These are phyloP conservation scores for Candida lessepsii DNA, from an alignment of 805 yeast species.

Conservation along the genomic window DNA sequence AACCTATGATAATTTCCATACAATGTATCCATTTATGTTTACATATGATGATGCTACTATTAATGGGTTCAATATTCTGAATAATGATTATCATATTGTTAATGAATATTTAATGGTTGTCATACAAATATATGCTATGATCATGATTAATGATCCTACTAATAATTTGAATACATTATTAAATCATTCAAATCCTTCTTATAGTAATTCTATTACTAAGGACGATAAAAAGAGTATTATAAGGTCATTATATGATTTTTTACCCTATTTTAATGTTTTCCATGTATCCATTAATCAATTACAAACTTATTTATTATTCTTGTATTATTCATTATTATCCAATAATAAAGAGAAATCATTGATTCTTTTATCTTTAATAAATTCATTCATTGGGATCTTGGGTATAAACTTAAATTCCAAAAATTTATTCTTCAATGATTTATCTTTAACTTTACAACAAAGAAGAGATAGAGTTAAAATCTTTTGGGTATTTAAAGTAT, in stretches of 20 bases:
- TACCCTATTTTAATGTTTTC: constrained; percentile 48
- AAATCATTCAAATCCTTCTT: constrained; percentile 37
- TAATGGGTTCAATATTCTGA: constrained; percentile 48
- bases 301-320: constrained; percentile 49
- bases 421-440: constrained; percentile 45
- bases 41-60: constrained; percentile 47
- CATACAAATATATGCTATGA: constrained; percentile 51
- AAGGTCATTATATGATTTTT: constrained; percentile 43
- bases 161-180: constrained; percentile 39
- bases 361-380: constrained; percentile 37
- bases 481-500: constrained; percentile 47
- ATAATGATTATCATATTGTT: constrained; percentile 42
- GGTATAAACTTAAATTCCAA: constrained; percentile 43
- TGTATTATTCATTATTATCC: constrained; percentile 46
- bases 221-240: constrained; percentile 22
- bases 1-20: constrained; percentile 47
- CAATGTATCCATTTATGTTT: constrained; percentile 48
- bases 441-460: constrained; percentile 38
- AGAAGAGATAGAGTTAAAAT: constrained; percentile 39
- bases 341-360: constrained; percentile 42
- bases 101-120: constrained; percentile 43
- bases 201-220: constrained; percentile 13
- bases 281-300: constrained; percentile 47
- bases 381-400: constrained; percentile 43
- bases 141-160: constrained; percentile 50